A percentile compares a stretch with the other conserved stretches of the same genome.
These are phyloP conservation scores for Colletotrichum simmondsii DNA, from an alignment of 2,329 filamentous ascomycete genomes.

Conservation along the genomic window DNA sequence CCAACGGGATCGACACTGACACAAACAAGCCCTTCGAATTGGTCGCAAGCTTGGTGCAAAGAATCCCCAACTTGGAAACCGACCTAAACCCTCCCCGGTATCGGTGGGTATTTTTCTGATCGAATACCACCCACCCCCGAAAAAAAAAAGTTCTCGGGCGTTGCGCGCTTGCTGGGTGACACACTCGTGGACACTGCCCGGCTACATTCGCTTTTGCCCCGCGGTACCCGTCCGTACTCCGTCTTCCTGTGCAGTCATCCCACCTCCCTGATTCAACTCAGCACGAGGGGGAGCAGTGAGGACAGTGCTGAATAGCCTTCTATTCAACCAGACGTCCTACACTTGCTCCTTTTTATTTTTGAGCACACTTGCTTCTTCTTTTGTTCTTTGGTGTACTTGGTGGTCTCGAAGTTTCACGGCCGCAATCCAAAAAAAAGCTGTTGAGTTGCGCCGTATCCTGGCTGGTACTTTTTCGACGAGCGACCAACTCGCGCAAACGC, in stretches of 20 bases:
- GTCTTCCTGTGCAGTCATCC: conserved; percentile 16
- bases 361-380: neutral
- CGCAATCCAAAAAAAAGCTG: conserved; percentile 6
- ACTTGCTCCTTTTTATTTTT: conserved; percentile 32
- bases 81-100: conserved; percentile 23
- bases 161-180: conserved; percentile 8
- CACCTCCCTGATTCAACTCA: conserved; percentile 33
- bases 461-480: neutral
- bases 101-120: conserved; percentile 22
- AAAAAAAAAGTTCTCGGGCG: conserved; percentile 11
- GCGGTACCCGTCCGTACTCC: conserved; percentile 11
- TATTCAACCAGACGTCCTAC: conserved; percentile 32
- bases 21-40: neutral
- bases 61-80: neutral
- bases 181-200: conserved; percentile 8
- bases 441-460: conserved; percentile 19
- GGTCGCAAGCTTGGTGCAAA: neutral
- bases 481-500: neutral
- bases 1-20: neutral
- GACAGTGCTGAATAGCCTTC: conserved; percentile 36
- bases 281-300: conserved; percentile 33
- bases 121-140: neutral
- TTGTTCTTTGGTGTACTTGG: conserved; percentile 1
- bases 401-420: conserved; percentile 2
- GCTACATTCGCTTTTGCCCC: conserved; percentile 27